Conservation (phyloP, 2,329 filamentous ascomycete genomes). For the Fusarium illudens region DNA sequence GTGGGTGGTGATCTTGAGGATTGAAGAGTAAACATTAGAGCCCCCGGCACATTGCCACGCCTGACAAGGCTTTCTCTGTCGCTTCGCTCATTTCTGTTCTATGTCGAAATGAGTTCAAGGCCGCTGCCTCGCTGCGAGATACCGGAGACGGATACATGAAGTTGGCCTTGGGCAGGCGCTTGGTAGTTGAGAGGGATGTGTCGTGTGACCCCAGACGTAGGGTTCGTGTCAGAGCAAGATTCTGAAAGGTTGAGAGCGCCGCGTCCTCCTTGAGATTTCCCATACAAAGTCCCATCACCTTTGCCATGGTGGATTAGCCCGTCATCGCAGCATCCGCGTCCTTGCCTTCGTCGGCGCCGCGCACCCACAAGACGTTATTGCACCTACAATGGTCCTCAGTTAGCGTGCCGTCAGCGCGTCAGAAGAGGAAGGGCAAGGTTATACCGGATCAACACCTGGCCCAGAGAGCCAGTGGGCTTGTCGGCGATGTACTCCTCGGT, state of each 20-base stretch:
- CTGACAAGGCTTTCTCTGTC: background rate
- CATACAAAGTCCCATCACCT: conserved; percentile 7
- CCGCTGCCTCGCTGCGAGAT: background rate
- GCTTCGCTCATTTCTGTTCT: conserved; percentile 9
- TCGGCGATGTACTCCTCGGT: conserved; percentile 93
- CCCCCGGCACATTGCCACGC: background rate
- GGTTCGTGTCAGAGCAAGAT: conserved; percentile 17
- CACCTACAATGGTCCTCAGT: conserved; percentile 62
- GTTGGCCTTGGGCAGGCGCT: conserved; percentile 9
- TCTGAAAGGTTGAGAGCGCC: conserved; percentile 11
- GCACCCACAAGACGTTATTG: conserved; percentile 98
- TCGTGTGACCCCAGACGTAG: conserved; percentile 6
- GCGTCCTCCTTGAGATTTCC: conserved; percentile 15
- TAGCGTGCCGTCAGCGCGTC: background rate
- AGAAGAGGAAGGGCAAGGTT: conserved; percentile 26
- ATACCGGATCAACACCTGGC: conserved; percentile 91
- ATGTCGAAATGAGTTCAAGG: conserved; percentile 9
- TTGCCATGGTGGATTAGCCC: conserved; percentile 47
- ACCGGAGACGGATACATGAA: conserved; percentile 17
- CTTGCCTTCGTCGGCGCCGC: conserved; percentile 62
- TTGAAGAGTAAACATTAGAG: conserved; percentile 23
- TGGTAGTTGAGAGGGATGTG: conserved; percentile 25
- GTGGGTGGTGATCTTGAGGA: conserved; percentile 3
- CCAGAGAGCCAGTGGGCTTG: conserved; percentile 83
- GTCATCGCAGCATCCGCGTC: conserved; percentile 67